Percentiles rank a stretch among this genome's conserved stretches.
Conservation (phyloP, 441 rosid genomes). For the Syzygium syzygioides region DNA sequence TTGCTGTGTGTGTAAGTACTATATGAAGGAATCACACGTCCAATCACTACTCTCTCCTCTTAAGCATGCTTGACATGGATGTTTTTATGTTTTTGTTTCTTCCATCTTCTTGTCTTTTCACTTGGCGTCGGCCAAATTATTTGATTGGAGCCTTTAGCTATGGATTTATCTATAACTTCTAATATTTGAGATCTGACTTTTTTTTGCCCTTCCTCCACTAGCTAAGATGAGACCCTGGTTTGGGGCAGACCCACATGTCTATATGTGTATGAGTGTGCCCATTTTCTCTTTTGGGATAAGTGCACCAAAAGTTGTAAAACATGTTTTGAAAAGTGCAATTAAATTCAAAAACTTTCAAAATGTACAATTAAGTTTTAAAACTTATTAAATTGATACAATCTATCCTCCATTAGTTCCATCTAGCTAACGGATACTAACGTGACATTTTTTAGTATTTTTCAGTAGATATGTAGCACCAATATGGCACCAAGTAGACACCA, state of each 20-base stretch:
- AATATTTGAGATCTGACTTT: background rate
- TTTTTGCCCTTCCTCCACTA: background rate
- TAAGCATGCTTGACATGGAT: background rate
- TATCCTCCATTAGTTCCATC: background rate
- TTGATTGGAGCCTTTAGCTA: background rate
- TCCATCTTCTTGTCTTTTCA: background rate
- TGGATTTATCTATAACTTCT: background rate
- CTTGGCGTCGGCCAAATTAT: background rate
- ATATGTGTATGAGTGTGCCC: background rate
- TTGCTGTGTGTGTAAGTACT: background rate
- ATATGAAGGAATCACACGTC: background rate
- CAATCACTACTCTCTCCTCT: background rate
- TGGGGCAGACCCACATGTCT: background rate
- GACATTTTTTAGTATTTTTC: background rate
- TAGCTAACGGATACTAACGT: rapidly evolving
- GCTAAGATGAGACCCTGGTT: background rate
- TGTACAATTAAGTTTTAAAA: background rate
- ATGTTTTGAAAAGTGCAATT: background rate
- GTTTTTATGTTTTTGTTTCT: background rate
- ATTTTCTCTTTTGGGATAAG: background rate
- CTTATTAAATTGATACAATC: background rate
- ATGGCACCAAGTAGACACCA: background rate
- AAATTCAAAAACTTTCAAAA: background rate
- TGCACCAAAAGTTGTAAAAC: background rate
- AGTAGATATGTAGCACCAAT: background rate